Base-by-base conservation (phyloP, 2,329 filamentous ascomycete genomes). In the Ustilaginoidea virens region DNA sequence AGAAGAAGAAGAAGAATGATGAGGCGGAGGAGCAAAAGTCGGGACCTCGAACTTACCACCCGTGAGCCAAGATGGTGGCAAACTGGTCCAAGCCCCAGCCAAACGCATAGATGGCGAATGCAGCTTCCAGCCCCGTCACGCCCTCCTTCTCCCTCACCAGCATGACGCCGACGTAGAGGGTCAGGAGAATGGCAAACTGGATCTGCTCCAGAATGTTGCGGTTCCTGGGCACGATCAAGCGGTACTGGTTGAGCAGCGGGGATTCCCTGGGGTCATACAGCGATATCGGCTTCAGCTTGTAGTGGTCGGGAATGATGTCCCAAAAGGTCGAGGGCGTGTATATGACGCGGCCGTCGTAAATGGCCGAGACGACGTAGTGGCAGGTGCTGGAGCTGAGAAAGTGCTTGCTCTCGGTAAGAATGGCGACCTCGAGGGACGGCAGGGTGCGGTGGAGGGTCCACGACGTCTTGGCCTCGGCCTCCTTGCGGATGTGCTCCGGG, bases 271-370 rank as follows among this genome's bases (percentile, higher is more conserved):
- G 82, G 43, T 86, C 75, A 48, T 90, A 90, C 0, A 90, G 57
- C 6, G 78, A 75, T 31, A 90, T 86, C 2, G 80, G 80, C 40
- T 80, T 80, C 43, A 78, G 69, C 54, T 90, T 90, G 60, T 90
- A 92, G 41, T 79, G 74, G 47, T 90, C 82, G 1, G 82, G 81
- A 27, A 92, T 72, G 33, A 92, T 78, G 49, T 90, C 79, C 48
- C 87, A 71, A 47, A 82, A 85, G 0, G 74, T 74, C 1, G 75
- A 81, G 0, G 82, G 82, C 2, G 81, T 87, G 46, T 90, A 90
- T 20, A 85, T 74, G 35, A 92, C 69, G 19, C 78, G 66, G 5
- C 82, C 82, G 23, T 76, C 72, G 44, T 87, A 90, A 25, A 92
- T 83, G 27, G 80, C 81, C 39, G 80, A 71, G 17, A 90, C 76